Percentiles rank a stretch among this genome's conserved stretches.
Evolutionary conservation across 192 early-diverging fungal species (phyloP).

Genomic region (Borealophlyctis nickersoniae): DNA sequence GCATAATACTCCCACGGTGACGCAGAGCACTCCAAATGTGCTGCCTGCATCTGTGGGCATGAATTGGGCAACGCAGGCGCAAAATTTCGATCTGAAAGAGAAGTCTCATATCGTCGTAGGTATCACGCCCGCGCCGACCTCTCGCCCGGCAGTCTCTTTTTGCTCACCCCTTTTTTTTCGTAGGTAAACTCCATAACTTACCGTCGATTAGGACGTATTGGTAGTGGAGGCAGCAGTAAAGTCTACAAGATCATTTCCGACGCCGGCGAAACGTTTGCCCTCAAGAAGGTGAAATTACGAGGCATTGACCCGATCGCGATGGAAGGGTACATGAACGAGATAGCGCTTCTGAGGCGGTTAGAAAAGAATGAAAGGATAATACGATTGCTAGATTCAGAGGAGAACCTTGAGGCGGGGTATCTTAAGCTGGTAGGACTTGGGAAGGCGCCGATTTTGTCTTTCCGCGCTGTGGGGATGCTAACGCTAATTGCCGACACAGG

Average conservation of each 20-base stretch:
- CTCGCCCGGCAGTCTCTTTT: too few relatives aligned
- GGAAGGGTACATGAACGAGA: constrained; percentile 82
- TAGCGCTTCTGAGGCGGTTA: constrained; percentile 68
- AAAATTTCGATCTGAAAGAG: too few relatives aligned
- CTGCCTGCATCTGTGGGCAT: too few relatives aligned
- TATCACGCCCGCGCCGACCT: too few relatives aligned
- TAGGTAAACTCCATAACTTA: constrained; percentile 40
- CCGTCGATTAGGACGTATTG: constrained; percentile 51
- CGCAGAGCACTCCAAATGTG: too few relatives aligned
- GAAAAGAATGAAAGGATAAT: constrained; percentile 71
- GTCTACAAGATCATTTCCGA: constrained; percentile 81
- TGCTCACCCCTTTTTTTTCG: too few relatives aligned
- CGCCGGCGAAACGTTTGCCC: constrained; percentile 62
- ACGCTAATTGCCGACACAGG: constrained; percentile 28
- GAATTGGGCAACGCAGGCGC: too few relatives aligned
- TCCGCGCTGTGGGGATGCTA: neutral
- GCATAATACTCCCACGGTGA: too few relatives aligned
- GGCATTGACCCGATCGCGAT: constrained; percentile 62
- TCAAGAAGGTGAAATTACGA: constrained; percentile 78
- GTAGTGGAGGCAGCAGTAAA: constrained; percentile 83
- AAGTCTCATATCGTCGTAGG: too few relatives aligned
- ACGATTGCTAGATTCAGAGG: constrained; percentile 72
- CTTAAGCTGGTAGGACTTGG: constrained; percentile 63
- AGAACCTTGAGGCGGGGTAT: constrained; percentile 55
- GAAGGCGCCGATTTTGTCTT: neutral